Evolutionary conservation across 768 basidiomycete genomes (phyloP).

Genomic region (Tubosaeta sp.): DNA sequence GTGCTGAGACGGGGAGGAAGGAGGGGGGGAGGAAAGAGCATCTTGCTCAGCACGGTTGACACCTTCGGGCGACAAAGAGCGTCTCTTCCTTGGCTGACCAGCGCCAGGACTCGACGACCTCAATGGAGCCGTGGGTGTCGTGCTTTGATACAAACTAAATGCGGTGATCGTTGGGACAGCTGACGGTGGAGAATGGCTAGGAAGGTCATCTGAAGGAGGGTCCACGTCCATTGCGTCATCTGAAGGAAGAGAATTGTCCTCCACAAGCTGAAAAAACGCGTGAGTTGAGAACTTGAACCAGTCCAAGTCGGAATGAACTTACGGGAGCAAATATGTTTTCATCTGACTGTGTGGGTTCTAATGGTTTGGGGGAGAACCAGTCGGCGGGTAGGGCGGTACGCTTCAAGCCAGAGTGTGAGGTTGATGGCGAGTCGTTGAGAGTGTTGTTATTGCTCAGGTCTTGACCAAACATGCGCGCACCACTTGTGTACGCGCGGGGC

Average conservation of each 20-base stretch:
- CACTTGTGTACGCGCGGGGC: conserved; percentile 64
- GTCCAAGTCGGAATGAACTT: conserved; percentile 8
- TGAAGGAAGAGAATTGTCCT: conserved; percentile 40
- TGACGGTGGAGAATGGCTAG: conserved; percentile 41
- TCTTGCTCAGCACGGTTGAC: conserved; percentile 36
- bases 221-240: conserved; percentile 84
- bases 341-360: conserved; percentile 19
- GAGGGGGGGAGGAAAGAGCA: conserved; percentile 45
- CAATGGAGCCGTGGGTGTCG: conserved; percentile 45
- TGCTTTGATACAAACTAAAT: conserved; percentile 63
- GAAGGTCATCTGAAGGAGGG: conserved; percentile 39
- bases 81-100: conserved; percentile 49
- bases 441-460: conserved; percentile 61
- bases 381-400: conserved; percentile 61
- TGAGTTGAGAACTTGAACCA: conserved; percentile 11
- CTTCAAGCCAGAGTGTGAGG: conserved; percentile 36
- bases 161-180: conserved; percentile 48
- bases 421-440: conserved; percentile 31
- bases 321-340: conserved; percentile 30
- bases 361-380: conserved; percentile 42
- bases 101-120: conserved; percentile 39
- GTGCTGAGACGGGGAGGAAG: conserved; percentile 44
- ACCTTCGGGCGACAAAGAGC: conserved; percentile 55
- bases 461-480: conserved; percentile 65
- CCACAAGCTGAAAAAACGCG: conserved; percentile 25